Evolutionary conservation across 2,329 filamentous ascomycete genomes (phyloP).

Genomic region (Monilinia vaccinii-corymbosi): DNA sequence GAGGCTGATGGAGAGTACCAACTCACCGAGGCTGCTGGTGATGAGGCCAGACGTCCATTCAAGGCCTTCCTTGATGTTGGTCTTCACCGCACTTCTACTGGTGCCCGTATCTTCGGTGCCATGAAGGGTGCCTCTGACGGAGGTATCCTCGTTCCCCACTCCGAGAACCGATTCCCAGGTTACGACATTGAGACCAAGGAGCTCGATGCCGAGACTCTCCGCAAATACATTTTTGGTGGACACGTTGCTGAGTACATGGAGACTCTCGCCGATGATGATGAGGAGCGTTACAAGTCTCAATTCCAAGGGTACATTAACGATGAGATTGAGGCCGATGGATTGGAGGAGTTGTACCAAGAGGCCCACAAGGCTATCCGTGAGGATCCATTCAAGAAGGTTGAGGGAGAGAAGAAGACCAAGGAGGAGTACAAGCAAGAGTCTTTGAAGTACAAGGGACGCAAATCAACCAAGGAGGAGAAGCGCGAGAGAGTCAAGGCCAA

Average conservation of each 20-base stretch:
- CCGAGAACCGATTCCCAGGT: slow-evolving; percentile 98
- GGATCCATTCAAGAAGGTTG: slow-evolving; percentile 94
- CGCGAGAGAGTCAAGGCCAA: slow-evolving; percentile 76
- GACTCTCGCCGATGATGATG: slow-evolving; percentile 96
- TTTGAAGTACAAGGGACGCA: slow-evolving; percentile 72
- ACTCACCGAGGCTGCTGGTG: slow-evolving; percentile 82
- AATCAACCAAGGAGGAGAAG: slow-evolving; percentile 79
- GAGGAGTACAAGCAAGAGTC: slow-evolving; percentile 94
- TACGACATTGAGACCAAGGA: slow-evolving; percentile 97
- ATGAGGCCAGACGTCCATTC: slow-evolving; percentile 94
- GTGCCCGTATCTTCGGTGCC: slow-evolving; percentile 97
- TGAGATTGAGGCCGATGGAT: slow-evolving; percentile 88
- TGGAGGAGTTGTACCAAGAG: slow-evolving; percentile 94
- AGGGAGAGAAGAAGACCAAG: slow-evolving; percentile 85
- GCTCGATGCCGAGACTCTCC: slow-evolving; percentile 91
- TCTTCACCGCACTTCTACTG: slow-evolving; percentile 92
- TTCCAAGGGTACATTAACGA: slow-evolving; percentile 98
- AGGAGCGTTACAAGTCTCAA: slow-evolving; percentile 98
- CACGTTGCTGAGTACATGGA: slow-evolving; percentile 99
- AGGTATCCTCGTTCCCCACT: slow-evolving; percentile 95
- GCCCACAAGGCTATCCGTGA: slow-evolving; percentile 95
- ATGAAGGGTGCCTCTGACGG: slow-evolving; percentile 99
- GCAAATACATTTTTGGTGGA: slow-evolving; percentile 98
- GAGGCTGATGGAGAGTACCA: slow-evolving; percentile 94
- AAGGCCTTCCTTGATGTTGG: slow-evolving; percentile 98